Evolutionary conservation across 116 monocot species (phyloP).

Genomic region (Iris pallida): DNA sequence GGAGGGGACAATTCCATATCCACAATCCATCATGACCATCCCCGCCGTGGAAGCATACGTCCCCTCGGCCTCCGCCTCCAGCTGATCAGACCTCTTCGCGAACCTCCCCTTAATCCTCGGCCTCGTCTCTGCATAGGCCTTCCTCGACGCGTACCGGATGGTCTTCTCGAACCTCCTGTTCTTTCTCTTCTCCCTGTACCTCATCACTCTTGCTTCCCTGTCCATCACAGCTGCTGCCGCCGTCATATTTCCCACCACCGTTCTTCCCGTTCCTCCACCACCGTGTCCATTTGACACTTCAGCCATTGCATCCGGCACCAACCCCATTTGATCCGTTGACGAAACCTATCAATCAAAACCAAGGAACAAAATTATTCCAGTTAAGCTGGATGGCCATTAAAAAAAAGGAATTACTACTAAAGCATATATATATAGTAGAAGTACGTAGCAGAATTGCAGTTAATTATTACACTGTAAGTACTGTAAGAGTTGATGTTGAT

Average conservation of each 20-base stretch:
- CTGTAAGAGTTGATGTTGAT: too few relatives aligned
- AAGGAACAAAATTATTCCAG: too few relatives aligned
- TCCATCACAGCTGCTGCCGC: too few relatives aligned
- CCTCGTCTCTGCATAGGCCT: slow-evolving; percentile 85
- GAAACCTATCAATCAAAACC: too few relatives aligned
- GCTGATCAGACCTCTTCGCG: slow-evolving; percentile 56
- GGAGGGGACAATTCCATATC: slow-evolving; percentile 56
- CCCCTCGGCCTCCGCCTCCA: slow-evolving; percentile 43
- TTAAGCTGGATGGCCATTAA: too few relatives aligned
- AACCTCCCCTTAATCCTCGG: slow-evolving; percentile 87
- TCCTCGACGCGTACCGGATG: slow-evolving; percentile 84
- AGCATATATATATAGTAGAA: too few relatives aligned
- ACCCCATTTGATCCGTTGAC: too few relatives aligned
- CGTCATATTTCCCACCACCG: not conserved
- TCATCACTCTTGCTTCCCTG: slow-evolving; percentile 79
- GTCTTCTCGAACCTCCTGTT: slow-evolving; percentile 84
- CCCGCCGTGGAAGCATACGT: slow-evolving; percentile 3
- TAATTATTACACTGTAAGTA: too few relatives aligned
- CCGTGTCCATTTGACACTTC: slow-evolving; percentile 24
- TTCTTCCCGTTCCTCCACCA: not conserved
- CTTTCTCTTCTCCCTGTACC: slow-evolving; percentile 93
- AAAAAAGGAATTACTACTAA: too few relatives aligned
- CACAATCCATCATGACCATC: not conserved
- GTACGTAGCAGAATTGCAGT: too few relatives aligned
- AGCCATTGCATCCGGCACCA: slow-evolving; percentile 50